Evolutionary conservation across 129 eudicot genomes (phyloP).

Genomic region (Chrysanthemum makinoi): DNA sequence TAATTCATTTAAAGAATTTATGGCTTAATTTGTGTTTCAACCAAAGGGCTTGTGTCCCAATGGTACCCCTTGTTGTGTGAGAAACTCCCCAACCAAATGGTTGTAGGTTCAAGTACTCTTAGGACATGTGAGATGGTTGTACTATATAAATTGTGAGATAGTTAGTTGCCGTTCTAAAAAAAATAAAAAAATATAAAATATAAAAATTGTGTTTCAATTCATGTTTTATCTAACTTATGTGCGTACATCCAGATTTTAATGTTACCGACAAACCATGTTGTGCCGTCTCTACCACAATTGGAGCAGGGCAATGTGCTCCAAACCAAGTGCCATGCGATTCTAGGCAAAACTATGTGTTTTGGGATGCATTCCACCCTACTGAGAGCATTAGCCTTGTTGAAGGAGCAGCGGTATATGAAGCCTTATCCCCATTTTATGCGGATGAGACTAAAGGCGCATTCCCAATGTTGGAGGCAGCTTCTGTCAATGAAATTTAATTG

Average conservation of each 20-base stretch:
- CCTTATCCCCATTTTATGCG: conserved; percentile 22
- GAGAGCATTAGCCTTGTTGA: conserved; percentile 18
- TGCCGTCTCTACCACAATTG: conserved; percentile 18
- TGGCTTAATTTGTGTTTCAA: too few species aligned
- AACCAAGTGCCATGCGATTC: conserved; percentile 21
- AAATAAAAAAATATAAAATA: too few species aligned
- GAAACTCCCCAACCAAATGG: too few species aligned
- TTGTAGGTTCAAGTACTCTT: too few species aligned
- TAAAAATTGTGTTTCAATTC: too few species aligned
- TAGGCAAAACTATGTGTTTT: conserved; percentile 35
- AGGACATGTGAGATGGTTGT: too few species aligned
- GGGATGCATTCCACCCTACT: conserved; percentile 46
- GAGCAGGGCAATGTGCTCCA: conserved; percentile 38
- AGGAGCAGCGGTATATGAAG: conserved; percentile 15
- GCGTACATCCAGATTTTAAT: conserved; percentile 25
- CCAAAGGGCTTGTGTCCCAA: too few species aligned
- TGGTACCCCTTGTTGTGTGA: too few species aligned
- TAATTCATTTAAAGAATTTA: too few species aligned
- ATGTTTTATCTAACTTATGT: neutral
- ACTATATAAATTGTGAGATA: too few species aligned
- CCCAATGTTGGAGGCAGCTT: neutral
- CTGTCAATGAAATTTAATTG: neutral
- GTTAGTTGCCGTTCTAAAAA: too few species aligned
- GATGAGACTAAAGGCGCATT: neutral
- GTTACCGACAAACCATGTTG: conserved; percentile 34